Conservation (phyloP, 768 basidiomycete species). For the Leccinellum rugosiceps region DNA sequence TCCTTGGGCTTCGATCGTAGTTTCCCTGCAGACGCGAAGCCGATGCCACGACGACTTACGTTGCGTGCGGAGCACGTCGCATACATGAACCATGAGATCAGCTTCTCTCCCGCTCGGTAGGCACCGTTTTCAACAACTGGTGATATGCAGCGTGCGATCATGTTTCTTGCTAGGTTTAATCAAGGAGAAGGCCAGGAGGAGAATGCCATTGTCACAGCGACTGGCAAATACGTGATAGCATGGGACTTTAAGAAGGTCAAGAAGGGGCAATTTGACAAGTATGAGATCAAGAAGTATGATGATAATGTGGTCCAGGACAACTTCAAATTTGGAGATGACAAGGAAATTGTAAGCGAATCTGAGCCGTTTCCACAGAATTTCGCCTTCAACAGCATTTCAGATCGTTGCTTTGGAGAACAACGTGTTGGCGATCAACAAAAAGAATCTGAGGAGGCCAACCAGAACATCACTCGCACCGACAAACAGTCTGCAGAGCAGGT, state of each 20-base stretch:
- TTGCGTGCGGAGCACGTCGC: constrained; percentile 89
- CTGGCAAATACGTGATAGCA: constrained; percentile 86
- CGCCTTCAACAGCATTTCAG: constrained; percentile 37
- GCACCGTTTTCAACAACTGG: constrained; percentile 6
- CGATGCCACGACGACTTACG: constrained; percentile 83
- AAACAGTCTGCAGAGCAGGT: constrained; percentile 44
- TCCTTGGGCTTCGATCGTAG: constrained; percentile 87
- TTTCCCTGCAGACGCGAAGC: constrained; percentile 94
- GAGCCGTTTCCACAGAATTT: background rate
- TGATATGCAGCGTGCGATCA: background rate
- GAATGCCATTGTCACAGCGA: constrained; percentile 94
- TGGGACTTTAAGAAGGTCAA: constrained; percentile 99
- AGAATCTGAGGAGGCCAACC: constrained; percentile 79
- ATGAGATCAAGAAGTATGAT: constrained; percentile 96
- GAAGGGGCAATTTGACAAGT: constrained; percentile 85
- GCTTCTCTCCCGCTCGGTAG: constrained; percentile 92
- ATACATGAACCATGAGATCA: constrained; percentile 85
- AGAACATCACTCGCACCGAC: constrained; percentile 62
- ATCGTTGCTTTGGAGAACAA: constrained; percentile 95
- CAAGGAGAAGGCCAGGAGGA: constrained; percentile 84
- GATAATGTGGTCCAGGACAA: constrained; percentile 94
- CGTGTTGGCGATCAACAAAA: constrained; percentile 93
- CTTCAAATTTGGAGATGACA: constrained; percentile 97
- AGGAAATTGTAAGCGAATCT: constrained; percentile 75
- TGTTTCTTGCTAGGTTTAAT: constrained; percentile 68